Conservation (phyloP, 2,329 filamentous ascomycete species). For the Venturia pyrina region DNA sequence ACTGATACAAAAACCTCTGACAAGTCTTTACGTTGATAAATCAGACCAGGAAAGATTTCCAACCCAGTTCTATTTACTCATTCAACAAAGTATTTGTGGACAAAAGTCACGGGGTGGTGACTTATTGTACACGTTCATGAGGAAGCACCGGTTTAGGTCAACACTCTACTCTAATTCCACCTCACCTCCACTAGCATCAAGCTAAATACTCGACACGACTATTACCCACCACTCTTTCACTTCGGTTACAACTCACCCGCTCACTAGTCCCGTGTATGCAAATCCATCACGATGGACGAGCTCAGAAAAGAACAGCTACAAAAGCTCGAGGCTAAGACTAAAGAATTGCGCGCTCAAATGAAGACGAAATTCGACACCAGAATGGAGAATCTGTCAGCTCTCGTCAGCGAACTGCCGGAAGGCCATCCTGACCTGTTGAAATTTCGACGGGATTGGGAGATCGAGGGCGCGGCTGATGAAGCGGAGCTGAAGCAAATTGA, state of each 20-base stretch:
- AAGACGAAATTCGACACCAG: not conserved
- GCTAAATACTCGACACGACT: not conserved
- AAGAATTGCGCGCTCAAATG: not conserved
- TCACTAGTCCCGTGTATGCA: not conserved
- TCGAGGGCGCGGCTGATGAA: not conserved
- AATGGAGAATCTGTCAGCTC: not conserved
- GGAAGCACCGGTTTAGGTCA: not conserved
- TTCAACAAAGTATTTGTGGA: not conserved
- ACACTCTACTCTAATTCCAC: not conserved
- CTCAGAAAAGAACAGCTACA: not conserved
- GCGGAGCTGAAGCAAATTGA: not conserved
- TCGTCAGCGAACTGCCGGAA: not conserved
- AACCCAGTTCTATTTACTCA: too few relatives aligned
- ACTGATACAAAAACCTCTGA: too few relatives aligned
- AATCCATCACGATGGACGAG: not conserved
- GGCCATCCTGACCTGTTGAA: not conserved
- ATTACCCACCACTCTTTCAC: not conserved
- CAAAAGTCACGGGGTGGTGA: not conserved
- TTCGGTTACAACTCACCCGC: not conserved
- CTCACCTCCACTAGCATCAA: not conserved
- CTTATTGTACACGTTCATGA: not conserved
- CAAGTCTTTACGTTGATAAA: too few relatives aligned
- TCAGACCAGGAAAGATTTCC: too few relatives aligned
- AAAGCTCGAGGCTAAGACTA: not conserved
- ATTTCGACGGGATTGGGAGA: not conserved